phyloP scores from a whole-genome alignment of 176 grass and related monocot genomes.

The Cymbopogon citratus region DNA sequence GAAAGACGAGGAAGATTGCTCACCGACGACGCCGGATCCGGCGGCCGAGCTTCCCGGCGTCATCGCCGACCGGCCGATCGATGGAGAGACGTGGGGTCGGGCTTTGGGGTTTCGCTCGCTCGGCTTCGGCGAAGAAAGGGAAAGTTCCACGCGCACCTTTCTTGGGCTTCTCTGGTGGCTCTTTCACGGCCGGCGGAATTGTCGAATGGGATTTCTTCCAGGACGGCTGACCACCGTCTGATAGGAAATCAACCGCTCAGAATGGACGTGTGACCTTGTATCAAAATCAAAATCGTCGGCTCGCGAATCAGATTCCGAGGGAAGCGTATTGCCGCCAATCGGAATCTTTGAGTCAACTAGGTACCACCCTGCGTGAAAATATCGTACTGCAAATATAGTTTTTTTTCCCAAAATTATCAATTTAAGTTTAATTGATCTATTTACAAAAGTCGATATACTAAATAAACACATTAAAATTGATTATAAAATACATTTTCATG shows the following conservation, averaged over 20 bases:
- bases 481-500: too few relatives aligned
- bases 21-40: conserved; percentile 76
- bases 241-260: neutral
- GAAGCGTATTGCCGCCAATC: neutral
- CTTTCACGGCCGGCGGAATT: neutral
- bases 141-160: conserved; percentile 16
- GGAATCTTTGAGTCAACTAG: neutral
- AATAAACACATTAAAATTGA: too few relatives aligned
- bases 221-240: neutral
- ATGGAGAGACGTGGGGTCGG: neutral
- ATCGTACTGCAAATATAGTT: too few relatives aligned
- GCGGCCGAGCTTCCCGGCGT: conserved; percentile 61
- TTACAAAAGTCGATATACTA: too few relatives aligned
- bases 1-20: neutral
- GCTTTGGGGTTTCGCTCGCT: neutral
- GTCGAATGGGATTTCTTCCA: neutral
- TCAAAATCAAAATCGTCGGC: neutral
- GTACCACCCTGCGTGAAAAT: too few relatives aligned
- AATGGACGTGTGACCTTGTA: neutral
- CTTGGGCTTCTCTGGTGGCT: neutral
- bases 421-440: too few relatives aligned
- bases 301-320: neutral
- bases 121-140: neutral
- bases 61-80: conserved; percentile 33
- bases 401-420: too few relatives aligned